A percentile compares a stretch with the other conserved stretches of the same genome.
These are phyloP conservation scores for Eremochloa ophiuroides DNA, from an alignment of 176 grass and related monocot species.

Conservation along the genomic window DNA sequence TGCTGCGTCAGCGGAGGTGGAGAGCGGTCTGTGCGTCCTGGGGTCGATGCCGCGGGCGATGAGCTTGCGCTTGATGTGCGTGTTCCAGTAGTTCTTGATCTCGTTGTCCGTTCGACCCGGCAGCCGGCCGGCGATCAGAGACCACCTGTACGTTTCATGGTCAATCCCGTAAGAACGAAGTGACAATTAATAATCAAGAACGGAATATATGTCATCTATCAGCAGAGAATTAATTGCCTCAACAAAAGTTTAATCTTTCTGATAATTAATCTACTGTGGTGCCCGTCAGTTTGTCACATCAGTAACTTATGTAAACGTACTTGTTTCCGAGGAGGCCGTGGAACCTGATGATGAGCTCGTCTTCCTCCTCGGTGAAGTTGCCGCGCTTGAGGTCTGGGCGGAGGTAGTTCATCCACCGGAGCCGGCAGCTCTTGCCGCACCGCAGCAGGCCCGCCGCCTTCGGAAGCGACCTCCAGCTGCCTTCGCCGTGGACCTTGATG, in stretches of 20 bases:
- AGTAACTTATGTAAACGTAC: slow-evolving; percentile 10
- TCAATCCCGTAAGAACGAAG: background rate
- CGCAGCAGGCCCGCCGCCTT: slow-evolving; percentile 72
- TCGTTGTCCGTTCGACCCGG: slow-evolving; percentile 89
- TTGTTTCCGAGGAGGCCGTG: slow-evolving; percentile 79
- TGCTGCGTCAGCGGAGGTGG: background rate
- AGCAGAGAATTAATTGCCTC: too few relatives aligned
- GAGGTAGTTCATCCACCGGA: slow-evolving; percentile 94
- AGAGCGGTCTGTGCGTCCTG: slow-evolving; percentile 46
- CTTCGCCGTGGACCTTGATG: slow-evolving; percentile 81
- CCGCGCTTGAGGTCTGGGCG: slow-evolving; percentile 84
- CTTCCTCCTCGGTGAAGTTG: slow-evolving; percentile 74
- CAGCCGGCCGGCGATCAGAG: slow-evolving; percentile 62
- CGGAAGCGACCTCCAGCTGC: slow-evolving; percentile 82
- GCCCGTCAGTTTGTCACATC: too few relatives aligned
- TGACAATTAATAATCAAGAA: too few relatives aligned
- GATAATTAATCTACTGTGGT: too few relatives aligned
- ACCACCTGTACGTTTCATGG: too few relatives aligned
- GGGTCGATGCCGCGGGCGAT: slow-evolving; percentile 67
- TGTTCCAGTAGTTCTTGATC: slow-evolving; percentile 98
- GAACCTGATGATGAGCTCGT: slow-evolving; percentile 74
- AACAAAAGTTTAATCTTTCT: too few relatives aligned
- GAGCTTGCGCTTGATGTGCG: slow-evolving; percentile 84
- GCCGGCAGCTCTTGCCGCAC: slow-evolving; percentile 74
- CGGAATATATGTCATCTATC: too few relatives aligned